phyloP scores from a whole-genome alignment of 495 filamentous ascomycete species.

The Trichoderma virens region DNA sequence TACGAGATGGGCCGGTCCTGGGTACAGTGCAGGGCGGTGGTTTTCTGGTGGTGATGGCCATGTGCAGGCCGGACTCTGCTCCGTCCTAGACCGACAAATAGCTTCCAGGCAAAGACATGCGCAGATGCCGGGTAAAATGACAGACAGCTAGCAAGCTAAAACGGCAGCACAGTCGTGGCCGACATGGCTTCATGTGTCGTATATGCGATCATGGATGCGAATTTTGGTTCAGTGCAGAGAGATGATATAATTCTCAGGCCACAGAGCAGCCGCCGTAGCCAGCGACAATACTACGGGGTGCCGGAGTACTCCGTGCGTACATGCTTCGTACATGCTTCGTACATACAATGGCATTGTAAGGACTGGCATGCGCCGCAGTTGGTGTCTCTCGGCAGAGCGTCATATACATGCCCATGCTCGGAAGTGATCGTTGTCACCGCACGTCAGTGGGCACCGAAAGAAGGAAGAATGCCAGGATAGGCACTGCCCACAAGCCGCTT shows the following conservation, averaged over 20 bases:
- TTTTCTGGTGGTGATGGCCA: background rate
- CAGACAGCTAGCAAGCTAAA: background rate
- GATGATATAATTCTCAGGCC: background rate
- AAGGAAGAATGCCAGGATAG: background rate
- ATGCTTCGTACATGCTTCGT: background rate
- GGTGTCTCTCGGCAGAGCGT: background rate
- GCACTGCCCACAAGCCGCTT: background rate
- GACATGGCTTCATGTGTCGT: background rate
- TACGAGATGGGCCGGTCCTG: background rate
- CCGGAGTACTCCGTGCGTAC: background rate
- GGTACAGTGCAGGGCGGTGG: background rate
- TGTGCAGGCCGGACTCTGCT: background rate
- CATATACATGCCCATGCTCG: background rate
- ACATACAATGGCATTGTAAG: background rate
- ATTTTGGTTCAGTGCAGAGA: background rate
- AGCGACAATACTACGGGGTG: background rate
- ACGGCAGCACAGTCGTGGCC: background rate
- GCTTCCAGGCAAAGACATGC: background rate
- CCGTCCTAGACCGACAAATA: background rate
- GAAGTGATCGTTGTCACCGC: background rate
- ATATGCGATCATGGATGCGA: background rate
- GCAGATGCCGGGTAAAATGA: background rate
- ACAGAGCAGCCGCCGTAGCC: background rate
- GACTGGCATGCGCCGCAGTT: background rate
- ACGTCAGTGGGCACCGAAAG: background rate